These are phyloP conservation scores for Cystobasidium ongulense DNA, from an alignment of 768 basidiomycete species.

Conservation along the genomic window DNA sequence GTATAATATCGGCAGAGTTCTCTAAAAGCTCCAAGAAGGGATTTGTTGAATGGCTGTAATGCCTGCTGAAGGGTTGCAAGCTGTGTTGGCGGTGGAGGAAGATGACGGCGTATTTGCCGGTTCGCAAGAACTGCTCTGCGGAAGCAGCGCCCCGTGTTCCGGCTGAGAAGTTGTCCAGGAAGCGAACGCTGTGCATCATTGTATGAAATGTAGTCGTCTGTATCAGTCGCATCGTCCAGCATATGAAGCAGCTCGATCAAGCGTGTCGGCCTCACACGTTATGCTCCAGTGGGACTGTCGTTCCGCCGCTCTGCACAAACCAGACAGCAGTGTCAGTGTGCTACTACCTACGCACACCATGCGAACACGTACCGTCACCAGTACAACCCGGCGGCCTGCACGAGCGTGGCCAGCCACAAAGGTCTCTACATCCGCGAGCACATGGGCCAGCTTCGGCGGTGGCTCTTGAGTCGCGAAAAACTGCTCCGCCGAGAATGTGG, in stretches of 20 bases:
- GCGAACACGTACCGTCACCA: slow-evolving; percentile 72
- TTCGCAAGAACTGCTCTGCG: slow-evolving; percentile 91
- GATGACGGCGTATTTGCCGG: slow-evolving; percentile 83
- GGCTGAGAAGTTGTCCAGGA: slow-evolving; percentile 98
- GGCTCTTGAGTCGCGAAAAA: slow-evolving; percentile 84
- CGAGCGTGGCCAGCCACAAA: slow-evolving; percentile 65
- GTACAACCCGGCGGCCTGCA: slow-evolving; percentile 66
- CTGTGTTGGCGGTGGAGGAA: slow-evolving; percentile 99
- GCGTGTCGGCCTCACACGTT: slow-evolving; percentile 72
- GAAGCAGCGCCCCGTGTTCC: slow-evolving; percentile 95
- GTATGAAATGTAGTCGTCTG: neutral
- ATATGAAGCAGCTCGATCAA: neutral
- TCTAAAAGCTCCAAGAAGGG: slow-evolving; percentile 94
- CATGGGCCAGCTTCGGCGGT: slow-evolving; percentile 63
- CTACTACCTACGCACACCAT: neutral
- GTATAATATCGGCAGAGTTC: slow-evolving; percentile 46
- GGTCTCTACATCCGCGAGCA: slow-evolving; percentile 56
- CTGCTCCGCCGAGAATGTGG: slow-evolving; percentile 30
- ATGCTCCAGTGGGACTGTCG: slow-evolving; percentile 93
- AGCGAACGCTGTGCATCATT: slow-evolving; percentile 71
- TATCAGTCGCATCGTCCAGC: neutral
- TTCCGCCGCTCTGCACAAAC: slow-evolving; percentile 75
- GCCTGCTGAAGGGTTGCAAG: slow-evolving; percentile 89
- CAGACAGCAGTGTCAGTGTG: neutral
- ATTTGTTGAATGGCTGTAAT: slow-evolving; percentile 96